These are phyloP conservation scores for Microdochium paspali DNA, from an alignment of 2,329 filamentous ascomycete species.

Conservation along the genomic window DNA sequence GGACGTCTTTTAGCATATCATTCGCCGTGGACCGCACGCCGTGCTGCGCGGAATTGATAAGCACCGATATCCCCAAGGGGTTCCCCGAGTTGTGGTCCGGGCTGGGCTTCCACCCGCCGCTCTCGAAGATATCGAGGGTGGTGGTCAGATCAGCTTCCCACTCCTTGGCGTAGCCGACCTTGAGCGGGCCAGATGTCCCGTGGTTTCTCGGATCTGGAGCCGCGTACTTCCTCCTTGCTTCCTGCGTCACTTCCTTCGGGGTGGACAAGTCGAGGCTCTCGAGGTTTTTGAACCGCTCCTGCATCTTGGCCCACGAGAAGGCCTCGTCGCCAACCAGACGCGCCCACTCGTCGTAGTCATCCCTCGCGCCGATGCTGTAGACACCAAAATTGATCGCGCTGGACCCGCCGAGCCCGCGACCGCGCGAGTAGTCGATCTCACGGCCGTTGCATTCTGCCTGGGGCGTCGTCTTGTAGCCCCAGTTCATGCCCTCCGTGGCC, in stretches of 20 bases:
- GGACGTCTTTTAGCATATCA: slow-evolving; percentile 33
- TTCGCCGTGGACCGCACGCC: slow-evolving; percentile 39
- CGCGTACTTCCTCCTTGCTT: slow-evolving; percentile 32
- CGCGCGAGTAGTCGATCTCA: slow-evolving; percentile 37
- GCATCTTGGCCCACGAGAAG: slow-evolving; percentile 45
- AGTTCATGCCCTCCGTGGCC: slow-evolving; percentile 37
- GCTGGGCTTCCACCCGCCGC: slow-evolving; percentile 38
- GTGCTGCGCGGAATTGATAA: slow-evolving; percentile 37
- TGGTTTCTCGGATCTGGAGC: slow-evolving; percentile 34
- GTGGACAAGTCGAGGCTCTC: slow-evolving; percentile 38
- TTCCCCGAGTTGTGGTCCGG: slow-evolving; percentile 49
- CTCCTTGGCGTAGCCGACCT: slow-evolving; percentile 35
- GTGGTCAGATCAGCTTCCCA: slow-evolving; percentile 38
- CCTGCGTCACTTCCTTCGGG: slow-evolving; percentile 18
- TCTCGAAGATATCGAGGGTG: slow-evolving; percentile 35
- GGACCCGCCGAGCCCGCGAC: slow-evolving; percentile 40
- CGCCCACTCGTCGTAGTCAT: slow-evolving; percentile 56
- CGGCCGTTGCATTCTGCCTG: slow-evolving; percentile 32
- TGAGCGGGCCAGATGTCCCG: slow-evolving; percentile 35
- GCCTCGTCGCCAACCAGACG: slow-evolving; percentile 41
- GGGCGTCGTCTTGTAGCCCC: slow-evolving; percentile 38
- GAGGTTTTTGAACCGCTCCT: slow-evolving; percentile 38
- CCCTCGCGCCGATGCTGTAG: slow-evolving; percentile 43
- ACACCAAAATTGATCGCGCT: slow-evolving; percentile 46
- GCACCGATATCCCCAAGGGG: slow-evolving; percentile 42